Evolutionary conservation across 2,329 filamentous ascomycete species (phyloP).

Genomic region (Colletotrichum tanaceti): DNA sequence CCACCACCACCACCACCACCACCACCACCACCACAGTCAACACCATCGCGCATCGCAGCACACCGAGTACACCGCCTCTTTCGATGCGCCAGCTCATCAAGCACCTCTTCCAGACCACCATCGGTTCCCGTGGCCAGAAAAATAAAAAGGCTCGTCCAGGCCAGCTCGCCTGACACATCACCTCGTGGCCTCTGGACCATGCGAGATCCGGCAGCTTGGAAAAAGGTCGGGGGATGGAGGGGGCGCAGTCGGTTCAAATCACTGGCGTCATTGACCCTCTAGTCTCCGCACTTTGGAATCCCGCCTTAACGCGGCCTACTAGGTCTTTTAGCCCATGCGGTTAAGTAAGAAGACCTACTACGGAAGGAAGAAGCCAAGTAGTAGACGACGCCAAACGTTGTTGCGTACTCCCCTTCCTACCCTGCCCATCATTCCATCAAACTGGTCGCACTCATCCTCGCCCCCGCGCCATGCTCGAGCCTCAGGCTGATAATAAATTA

Average conservation of each 20-base stretch:
- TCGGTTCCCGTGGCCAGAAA: not conserved
- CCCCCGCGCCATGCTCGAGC: too few species aligned
- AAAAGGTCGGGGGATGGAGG: not conserved
- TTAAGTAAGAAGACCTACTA: not conserved
- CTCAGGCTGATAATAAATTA: not conserved
- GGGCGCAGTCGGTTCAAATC: not conserved
- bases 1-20: not conserved
- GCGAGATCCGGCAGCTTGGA: constrained; percentile 28
- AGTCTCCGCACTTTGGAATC: not conserved
- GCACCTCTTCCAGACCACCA: not conserved
- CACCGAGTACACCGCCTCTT: constrained; percentile 12
- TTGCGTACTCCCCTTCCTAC: not conserved
- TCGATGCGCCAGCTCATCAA: not conserved
- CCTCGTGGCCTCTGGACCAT: not conserved
- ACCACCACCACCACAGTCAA: too few species aligned
- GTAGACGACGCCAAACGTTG: not conserved
- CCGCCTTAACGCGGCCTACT: not conserved
- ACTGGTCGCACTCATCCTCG: too few species aligned
- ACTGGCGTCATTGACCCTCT: constrained; percentile 1
- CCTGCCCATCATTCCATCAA: not conserved
- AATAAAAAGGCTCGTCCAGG: not conserved
- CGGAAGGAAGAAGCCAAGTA: not conserved
- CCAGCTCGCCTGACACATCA: not conserved
- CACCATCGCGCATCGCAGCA: not conserved
- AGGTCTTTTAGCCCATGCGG: not conserved